These are phyloP conservation scores for Hypoxylon sp. DNA, from an alignment of 2,329 filamentous ascomycete genomes.

Conservation along the genomic window DNA sequence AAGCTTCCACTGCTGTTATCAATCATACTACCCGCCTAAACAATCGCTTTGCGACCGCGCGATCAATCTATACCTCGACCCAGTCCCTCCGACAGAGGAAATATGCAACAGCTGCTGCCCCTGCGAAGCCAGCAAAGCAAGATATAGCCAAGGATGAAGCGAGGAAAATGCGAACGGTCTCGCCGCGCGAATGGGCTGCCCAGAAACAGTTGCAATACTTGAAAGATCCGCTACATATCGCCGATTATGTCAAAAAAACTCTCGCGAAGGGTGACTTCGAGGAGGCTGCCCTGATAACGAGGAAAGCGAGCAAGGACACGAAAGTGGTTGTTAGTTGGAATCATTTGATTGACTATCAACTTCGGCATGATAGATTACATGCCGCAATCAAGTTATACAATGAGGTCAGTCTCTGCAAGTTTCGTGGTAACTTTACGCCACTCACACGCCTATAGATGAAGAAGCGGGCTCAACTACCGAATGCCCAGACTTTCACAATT, in stretches of 20 bases:
- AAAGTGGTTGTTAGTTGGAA: constrained; percentile 89
- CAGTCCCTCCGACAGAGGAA: constrained; percentile 33
- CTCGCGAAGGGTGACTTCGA: constrained; percentile 73
- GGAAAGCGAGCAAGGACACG: constrained; percentile 75
- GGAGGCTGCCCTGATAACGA: constrained; percentile 78
- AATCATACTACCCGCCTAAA: constrained; percentile 39
- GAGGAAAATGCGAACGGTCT: constrained; percentile 48
- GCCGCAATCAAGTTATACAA: constrained; percentile 87
- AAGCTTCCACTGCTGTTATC: constrained; percentile 44
- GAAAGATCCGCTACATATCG: constrained; percentile 80
- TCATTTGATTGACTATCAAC: constrained; percentile 79
- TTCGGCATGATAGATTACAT: constrained; percentile 73
- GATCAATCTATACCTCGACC: constrained; percentile 21
- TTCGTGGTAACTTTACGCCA: constrained; percentile 39
- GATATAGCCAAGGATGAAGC: constrained; percentile 42
- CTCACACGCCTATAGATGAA: constrained; percentile 77
- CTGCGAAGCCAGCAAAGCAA: constrained; percentile 1
- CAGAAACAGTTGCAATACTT: constrained; percentile 74
- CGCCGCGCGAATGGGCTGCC: constrained; percentile 55
- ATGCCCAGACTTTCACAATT: constrained; percentile 85
- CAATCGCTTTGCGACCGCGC: constrained; percentile 23
- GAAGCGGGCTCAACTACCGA: constrained; percentile 86
- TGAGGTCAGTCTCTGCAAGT: constrained; percentile 70
- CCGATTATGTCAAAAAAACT: constrained; percentile 73
- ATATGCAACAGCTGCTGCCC: constrained; percentile 42